These are phyloP conservation scores for Fusarium siculi DNA, from an alignment of 2,329 filamentous ascomycete species.

Conservation along the genomic window DNA sequence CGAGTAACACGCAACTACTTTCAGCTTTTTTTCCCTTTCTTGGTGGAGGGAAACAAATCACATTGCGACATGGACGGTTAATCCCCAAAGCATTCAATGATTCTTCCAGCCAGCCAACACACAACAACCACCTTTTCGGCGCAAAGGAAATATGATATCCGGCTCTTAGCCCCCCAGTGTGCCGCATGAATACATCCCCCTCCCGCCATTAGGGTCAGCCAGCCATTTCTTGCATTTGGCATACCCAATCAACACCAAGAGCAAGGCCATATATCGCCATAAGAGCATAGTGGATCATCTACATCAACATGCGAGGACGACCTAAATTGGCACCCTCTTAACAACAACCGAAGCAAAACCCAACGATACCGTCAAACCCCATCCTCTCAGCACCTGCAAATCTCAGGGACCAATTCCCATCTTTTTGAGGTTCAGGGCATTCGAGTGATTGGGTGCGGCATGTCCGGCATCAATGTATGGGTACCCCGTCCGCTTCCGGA, in stretches of 20 bases:
- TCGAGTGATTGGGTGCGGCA: conserved; percentile 36
- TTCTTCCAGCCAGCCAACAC: conserved; percentile 15
- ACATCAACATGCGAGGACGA: conserved; percentile 13
- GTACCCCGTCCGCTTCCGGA: conserved; percentile 39
- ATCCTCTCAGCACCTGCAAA: neutral
- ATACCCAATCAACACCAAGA: conserved; percentile 6
- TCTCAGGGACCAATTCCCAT: neutral
- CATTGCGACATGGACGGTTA: conserved; percentile 24
- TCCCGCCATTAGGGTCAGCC: conserved; percentile 4
- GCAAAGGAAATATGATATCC: conserved; percentile 24
- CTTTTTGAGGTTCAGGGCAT: conserved; percentile 17
- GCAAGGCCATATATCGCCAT: conserved; percentile 1
- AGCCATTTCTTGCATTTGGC: neutral
- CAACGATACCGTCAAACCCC: conserved; percentile 1
- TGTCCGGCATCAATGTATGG: conserved; percentile 35
- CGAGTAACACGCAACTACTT: conserved; percentile 15
- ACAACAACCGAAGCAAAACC: conserved; percentile 10
- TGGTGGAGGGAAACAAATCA: conserved; percentile 19
- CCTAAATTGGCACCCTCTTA: conserved; percentile 3
- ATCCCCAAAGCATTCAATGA: conserved; percentile 11
- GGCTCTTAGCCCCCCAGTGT: conserved; percentile 7
- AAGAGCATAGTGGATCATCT: conserved; percentile 8
- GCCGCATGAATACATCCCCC: conserved; percentile 21
- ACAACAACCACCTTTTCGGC: conserved; percentile 12
- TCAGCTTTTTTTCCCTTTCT: conserved; percentile 13